Evolutionary conservation across 331 rosid species (phyloP).

Genomic region (Dryas integrifolia): DNA sequence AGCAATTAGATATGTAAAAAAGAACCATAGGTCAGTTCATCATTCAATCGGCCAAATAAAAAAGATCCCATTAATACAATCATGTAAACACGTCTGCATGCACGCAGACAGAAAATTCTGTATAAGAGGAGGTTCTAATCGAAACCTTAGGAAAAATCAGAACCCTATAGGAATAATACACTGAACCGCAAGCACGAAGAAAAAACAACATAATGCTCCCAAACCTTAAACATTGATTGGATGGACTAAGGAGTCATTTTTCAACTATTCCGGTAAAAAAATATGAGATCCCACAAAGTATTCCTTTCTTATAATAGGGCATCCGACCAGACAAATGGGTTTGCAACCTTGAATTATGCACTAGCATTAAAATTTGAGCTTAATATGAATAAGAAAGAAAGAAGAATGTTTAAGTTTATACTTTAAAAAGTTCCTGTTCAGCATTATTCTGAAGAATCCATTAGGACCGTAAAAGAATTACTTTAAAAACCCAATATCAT

Average conservation of each 20-base stretch:
- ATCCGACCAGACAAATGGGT: background rate
- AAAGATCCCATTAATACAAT: background rate
- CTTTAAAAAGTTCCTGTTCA: background rate
- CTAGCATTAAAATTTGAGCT: background rate
- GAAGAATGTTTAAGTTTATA: background rate
- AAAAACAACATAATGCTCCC: no score
- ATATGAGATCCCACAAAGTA: background rate
- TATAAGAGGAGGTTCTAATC: background rate
- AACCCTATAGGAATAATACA: no score
- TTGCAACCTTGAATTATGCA: background rate
- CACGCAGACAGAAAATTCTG: background rate
- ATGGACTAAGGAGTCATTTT: background rate
- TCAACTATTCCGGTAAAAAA: background rate
- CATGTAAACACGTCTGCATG: background rate
- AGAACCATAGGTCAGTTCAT: background rate
- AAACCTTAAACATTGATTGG: background rate
- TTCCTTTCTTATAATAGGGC: background rate
- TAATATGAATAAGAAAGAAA: background rate
- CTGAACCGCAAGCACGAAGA: no score
- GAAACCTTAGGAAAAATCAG: background rate
- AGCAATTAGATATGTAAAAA: background rate
- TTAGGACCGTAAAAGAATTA: background rate
- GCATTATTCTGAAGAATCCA: background rate
- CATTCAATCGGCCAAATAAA: background rate
- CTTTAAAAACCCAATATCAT: background rate